Conservation (phyloP, 768 basidiomycete species). For the Gymnopilus junonius region DNA sequence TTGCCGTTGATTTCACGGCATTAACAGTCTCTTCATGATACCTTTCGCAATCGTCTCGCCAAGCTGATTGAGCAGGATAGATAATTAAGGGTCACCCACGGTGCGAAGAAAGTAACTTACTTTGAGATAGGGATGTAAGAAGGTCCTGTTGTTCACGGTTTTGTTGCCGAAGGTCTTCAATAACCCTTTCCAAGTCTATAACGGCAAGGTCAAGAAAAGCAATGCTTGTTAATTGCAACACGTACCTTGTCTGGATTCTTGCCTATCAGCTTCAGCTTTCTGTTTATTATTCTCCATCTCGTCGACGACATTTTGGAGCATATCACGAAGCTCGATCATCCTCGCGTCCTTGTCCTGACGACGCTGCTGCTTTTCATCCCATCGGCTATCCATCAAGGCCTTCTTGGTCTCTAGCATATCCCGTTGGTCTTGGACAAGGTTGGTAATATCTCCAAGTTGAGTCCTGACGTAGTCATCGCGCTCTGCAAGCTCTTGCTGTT, state of each 20-base stretch:
- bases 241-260: constrained; percentile 61
- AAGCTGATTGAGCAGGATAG: constrained; percentile 45
- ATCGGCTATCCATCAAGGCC: constrained; percentile 61
- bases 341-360: constrained; percentile 62
- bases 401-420: constrained; percentile 64
- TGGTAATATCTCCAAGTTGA: constrained; percentile 75
- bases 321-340: constrained; percentile 59
- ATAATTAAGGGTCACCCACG: constrained; percentile 1
- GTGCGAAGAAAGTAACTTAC: constrained; percentile 42
- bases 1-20: constrained; percentile 71
- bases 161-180: constrained; percentile 62
- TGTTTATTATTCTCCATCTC: constrained; percentile 57
- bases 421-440: constrained; percentile 70
- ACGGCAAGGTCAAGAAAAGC: constrained; percentile 17
- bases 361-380: constrained; percentile 62
- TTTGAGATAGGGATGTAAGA: constrained; percentile 57
- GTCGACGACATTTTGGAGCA: constrained; percentile 61
- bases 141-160: constrained; percentile 63
- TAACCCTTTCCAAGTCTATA: constrained; percentile 60
- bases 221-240: constrained; percentile 12
- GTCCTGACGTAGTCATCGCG: constrained; percentile 61
- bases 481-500: constrained; percentile 59
- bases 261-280: constrained; percentile 55
- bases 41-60: constrained; percentile 66
- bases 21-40: constrained; percentile 72